These are phyloP conservation scores for Cytospora paraplurivora DNA, from an alignment of 2,329 filamentous ascomycete genomes.

Conservation along the genomic window DNA sequence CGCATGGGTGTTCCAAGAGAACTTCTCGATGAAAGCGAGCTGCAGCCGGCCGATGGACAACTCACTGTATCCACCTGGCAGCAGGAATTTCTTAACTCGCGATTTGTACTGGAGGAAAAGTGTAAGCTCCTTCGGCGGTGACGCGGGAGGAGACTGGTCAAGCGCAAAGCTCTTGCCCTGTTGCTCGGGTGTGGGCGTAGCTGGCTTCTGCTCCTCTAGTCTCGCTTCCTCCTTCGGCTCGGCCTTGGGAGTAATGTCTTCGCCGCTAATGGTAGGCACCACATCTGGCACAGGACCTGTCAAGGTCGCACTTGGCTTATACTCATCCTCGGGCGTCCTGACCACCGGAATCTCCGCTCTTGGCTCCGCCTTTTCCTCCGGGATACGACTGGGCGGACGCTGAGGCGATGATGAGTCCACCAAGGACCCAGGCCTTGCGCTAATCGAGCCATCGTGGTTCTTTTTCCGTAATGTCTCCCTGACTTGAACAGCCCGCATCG, in stretches of 20 bases:
- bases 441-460: conserved; percentile 44
- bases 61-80: conserved; percentile 80
- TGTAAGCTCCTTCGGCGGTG: conserved; percentile 80
- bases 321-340: conserved; percentile 70
- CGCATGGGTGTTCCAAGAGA: conserved; percentile 96
- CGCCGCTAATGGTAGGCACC: conserved; percentile 42
- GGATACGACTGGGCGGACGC: conserved; percentile 60
- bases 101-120: conserved; percentile 95
- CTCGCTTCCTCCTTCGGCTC: conserved; percentile 30
- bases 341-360: conserved; percentile 47
- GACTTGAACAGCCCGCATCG: conserved; percentile 68
- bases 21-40: conserved; percentile 97
- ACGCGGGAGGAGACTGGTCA: conserved; percentile 67
- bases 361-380: conserved; percentile 56
- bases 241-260: conserved; percentile 34
- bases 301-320: conserved; percentile 58
- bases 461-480: conserved; percentile 54
- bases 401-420: conserved; percentile 62
- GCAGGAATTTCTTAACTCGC: conserved; percentile 93
- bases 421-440: conserved; percentile 39
- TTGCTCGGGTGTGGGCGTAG: conserved; percentile 43
- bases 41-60: conserved; percentile 87
- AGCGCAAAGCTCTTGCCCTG: conserved; percentile 58
- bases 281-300: conserved; percentile 58
- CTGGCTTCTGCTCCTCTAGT: conserved; percentile 25